These are phyloP conservation scores for Thelonectria blattea DNA, from an alignment of 2,329 filamentous ascomycete species.

Conservation along the genomic window DNA sequence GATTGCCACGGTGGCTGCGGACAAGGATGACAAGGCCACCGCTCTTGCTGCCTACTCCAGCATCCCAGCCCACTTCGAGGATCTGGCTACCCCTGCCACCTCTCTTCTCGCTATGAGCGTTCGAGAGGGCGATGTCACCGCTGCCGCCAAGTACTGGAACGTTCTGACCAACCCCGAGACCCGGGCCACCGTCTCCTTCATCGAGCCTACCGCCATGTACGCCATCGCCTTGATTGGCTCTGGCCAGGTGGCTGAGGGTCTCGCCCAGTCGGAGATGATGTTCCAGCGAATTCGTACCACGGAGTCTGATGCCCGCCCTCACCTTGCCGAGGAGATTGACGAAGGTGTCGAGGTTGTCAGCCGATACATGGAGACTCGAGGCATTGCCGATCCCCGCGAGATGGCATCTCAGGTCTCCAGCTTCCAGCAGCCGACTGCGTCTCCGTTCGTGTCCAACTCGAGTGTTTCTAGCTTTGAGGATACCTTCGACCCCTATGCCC, in stretches of 20 bases:
- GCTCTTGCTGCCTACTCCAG: constrained; percentile 71
- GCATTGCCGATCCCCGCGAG: constrained; percentile 61
- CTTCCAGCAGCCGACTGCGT: constrained; percentile 55
- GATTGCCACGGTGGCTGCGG: constrained; percentile 80
- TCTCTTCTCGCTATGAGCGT: constrained; percentile 88
- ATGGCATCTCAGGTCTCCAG: constrained; percentile 53
- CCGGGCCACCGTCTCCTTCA: constrained; percentile 67
- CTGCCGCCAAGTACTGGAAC: constrained; percentile 82
- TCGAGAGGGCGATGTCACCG: constrained; percentile 78
- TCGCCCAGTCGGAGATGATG: constrained; percentile 82
- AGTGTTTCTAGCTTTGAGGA: constrained; percentile 74
- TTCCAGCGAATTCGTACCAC: constrained; percentile 79
- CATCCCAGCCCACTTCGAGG: constrained; percentile 58
- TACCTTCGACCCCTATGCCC: constrained; percentile 87
- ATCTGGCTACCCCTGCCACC: constrained; percentile 67
- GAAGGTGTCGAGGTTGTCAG: constrained; percentile 77
- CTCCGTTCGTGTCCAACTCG: constrained; percentile 60
- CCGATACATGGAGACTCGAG: constrained; percentile 63
- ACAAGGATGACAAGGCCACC: constrained; percentile 72
- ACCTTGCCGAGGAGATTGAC: constrained; percentile 80
- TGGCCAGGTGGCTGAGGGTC: constrained; percentile 81
- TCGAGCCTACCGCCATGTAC: constrained; percentile 92
- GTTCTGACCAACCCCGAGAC: constrained; percentile 69
- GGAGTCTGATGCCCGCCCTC: constrained; percentile 55
- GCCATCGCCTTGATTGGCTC: constrained; percentile 85